These are phyloP conservation scores for Nematocida sp. DNA, from an alignment of 371 early-diverging fungal genomes.

Conservation along the genomic window DNA sequence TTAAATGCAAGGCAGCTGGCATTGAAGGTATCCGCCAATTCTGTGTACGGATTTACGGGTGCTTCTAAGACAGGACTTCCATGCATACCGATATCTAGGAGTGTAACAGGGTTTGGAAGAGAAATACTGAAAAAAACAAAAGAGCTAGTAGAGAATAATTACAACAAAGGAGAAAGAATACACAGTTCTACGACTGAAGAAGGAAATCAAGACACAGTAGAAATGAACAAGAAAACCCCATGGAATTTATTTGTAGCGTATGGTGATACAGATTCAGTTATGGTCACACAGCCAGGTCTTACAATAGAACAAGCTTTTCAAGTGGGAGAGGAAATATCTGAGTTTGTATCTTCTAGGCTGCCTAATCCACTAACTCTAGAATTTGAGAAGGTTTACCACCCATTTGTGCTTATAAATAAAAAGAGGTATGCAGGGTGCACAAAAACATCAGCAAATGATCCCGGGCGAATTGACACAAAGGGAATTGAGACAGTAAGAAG, in stretches of 20 bases:
- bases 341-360: conserved; percentile 80
- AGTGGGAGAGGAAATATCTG: conserved; percentile 72
- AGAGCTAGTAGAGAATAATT: conserved; percentile 80
- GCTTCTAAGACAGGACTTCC: conserved; percentile 92
- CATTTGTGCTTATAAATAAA: conserved; percentile 95
- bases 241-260: conserved; percentile 79
- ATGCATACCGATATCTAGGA: conserved; percentile 92
- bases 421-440: conserved; percentile 94
- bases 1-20: conserved; percentile 95
- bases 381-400: conserved; percentile 97
- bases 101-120: conserved; percentile 94
- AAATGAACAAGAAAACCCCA: neutral
- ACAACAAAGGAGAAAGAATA: conserved; percentile 69
- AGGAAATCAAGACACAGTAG: neutral
- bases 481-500: conserved; percentile 99
- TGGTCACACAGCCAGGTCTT: conserved; percentile 89
- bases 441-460: conserved; percentile 76
- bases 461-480: conserved; percentile 93
- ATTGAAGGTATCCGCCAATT: conserved; percentile 94
- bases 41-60: conserved; percentile 98
- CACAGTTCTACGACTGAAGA: neutral
- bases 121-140: conserved; percentile 92
- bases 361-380: conserved; percentile 91
- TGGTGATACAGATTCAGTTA: conserved; percentile 99
- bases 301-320: conserved; percentile 76